Evolutionary conservation across 768 basidiomycete genomes (phyloP), one percentile per base, ranked within the genome.

Genomic region (Leucocoprinus sp.): DNA sequence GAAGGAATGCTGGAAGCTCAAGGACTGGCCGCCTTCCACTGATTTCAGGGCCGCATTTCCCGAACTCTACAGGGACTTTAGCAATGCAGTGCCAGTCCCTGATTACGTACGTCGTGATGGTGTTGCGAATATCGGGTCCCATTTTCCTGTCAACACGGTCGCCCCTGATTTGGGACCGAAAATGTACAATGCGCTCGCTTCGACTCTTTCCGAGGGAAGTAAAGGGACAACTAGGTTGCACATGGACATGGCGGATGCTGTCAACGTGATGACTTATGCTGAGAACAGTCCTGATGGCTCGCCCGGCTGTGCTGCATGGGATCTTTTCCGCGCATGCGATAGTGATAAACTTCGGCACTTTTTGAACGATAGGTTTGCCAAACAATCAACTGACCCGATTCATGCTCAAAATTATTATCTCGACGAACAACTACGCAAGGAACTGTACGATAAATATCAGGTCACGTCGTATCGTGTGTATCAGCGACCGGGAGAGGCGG

Each of bases 211-310:
- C 3, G 60, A 67, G 23, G 84, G 84, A 3, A 85, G 80, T 57
- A 83, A 85, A 54, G 92, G 93, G 1, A 82, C 88, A 17, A 96
- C 93, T 8, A 71, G 88, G 47, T 64, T 96, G 41, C 93, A 96
- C 54, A 91, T 95, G 88, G 90, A 91, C 61, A 89, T 93, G 78
- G 87, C 87, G 0, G 92, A 93, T 55, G 93, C 93, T 4, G 66
- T 96, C 50, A 97, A 97, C 60, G 75, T 97, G 50, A 88, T 96
- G 86, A 75, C 88, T 1, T 81, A 80, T 57, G 78, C 92, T 7
- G 68, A 75, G 5, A 57, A 61, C 1, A 64, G 72, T 37, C 60
- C 67, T 8, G 74, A 84, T 19, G 80, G 84, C 23, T 73, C 75
- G 5, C 74, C 75, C 1, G 93, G 93, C 3, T 80, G 76, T 53